Percentiles rank a stretch among this genome's conserved stretches.
Conservation (phyloP, 106 monocot genomes). For the Allium cepa region DNA sequence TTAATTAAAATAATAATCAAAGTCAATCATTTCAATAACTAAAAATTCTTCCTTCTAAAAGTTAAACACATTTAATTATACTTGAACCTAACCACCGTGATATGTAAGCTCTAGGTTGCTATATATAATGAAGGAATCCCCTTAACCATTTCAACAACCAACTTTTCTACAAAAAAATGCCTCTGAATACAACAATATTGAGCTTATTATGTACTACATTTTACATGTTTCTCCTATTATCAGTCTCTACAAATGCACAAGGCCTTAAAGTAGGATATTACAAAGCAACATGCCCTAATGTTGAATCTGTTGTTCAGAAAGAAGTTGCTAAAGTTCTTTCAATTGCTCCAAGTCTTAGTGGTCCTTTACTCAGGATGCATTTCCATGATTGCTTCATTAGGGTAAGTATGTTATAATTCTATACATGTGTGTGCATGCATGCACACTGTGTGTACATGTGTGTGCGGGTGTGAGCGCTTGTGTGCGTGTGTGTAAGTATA, state of each 20-base stretch:
- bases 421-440: background rate
- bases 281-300: constrained; percentile 43
- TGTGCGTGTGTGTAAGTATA: background rate
- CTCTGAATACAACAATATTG: background rate
- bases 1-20: no score
- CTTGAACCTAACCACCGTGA: background rate
- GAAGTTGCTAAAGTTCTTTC: constrained; percentile 48
- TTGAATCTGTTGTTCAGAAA: constrained; percentile 45
- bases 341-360: constrained; percentile 41
- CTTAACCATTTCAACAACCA: background rate
- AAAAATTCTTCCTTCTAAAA: background rate
- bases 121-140: background rate
- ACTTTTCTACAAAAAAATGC: background rate
- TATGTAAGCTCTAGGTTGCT: background rate
- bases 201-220: background rate
- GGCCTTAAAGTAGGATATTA: constrained; percentile 6
- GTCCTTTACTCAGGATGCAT: constrained; percentile 61
- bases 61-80: background rate
- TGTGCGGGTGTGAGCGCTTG: no score
- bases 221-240: background rate
- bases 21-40: no score
- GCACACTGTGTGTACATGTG: background rate
- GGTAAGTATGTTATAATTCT: constrained; percentile 17
- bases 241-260: background rate
- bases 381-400: constrained; percentile 90